Evolutionary conservation across 2,329 filamentous ascomycete genomes (phyloP), one percentile per base, ranked within the genome.

Genomic region (Fusarium oxysporum): DNA sequence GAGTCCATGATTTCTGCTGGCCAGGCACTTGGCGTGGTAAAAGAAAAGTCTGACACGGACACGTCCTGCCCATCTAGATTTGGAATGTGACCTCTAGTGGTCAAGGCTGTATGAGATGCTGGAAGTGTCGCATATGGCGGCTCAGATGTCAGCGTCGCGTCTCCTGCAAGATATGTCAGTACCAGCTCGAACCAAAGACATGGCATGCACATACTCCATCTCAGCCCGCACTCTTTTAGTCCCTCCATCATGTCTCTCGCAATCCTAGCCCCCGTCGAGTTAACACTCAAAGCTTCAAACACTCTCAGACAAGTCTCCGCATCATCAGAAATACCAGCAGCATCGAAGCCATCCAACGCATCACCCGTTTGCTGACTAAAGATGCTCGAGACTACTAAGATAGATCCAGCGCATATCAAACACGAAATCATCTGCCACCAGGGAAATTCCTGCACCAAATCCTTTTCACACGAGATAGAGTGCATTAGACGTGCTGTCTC

Each of bases 371-470:
- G 37, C 8, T 43, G 53, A 40, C 35, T 12, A 9, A 56, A 56
- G 6, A 56, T 56, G 30, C 40, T 45, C 0, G 54, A 56, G 21
- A 56, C 54, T 2, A 56, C 21, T 30, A 45, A 35, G 17, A 28
- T 56, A 8, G 38, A 45, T 7, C 40, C 54, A 12, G 54, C 40
- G 10, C 40, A 57, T 2, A 57, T 57, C 30, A 57, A 43, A 45
- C 40, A 57, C 2, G 40, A 57, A 21, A 47, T 57, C 54, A 57
- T 57, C 38, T 57, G 30, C 54, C 54, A 57, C 40, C 40, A 57
- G 0, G 40, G 54, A 6, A 57, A 57, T 21, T 47, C 40, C 28
- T 57, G 40, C 3, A 57, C 40, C 7, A 57, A 33, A 4, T 45
- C 54, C 8, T 28, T 32, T 6, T 57, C n/a, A 13, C 30, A 23